Evolutionary conservation across 169 alveolate genomes (phyloP), one percentile per base, ranked within the genome.

Genomic region (Cryptosporidium ryanae): DNA sequence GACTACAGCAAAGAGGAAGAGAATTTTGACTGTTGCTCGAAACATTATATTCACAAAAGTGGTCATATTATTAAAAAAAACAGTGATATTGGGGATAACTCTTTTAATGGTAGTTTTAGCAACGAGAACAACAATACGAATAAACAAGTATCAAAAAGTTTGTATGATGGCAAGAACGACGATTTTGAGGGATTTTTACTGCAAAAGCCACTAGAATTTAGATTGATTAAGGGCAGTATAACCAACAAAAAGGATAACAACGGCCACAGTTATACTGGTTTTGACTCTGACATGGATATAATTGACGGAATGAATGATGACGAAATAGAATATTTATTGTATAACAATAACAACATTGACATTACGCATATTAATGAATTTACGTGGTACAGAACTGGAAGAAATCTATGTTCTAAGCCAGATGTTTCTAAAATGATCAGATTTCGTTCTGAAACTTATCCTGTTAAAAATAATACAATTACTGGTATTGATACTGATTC

Each of bases 321-420:
- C 4, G 87, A 76, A 10, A 68, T 68, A 50, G 66, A 55, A 32
- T 68, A 68, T 38, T 76, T 38, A 21, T 76, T 43, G n/a, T 61
- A 55, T 5, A 43, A 61, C 23, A 38, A 44, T n/a, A 17, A 31
- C 7, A 61, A n/a, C 12, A 23, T 38, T 13, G 64, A 55, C 0
- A 44, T 76, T 10, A 46, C 76, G 17, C 61, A 76, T 61, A 61
- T 55, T 43, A 38, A 61, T 48, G 87, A 76, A 49, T 46, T 76
- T 61, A 59, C 25, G 29, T 76, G 87, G 87, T 55, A 67, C 7
- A 76, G 87, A 61, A 50, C 46, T 0, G 87, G 87, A 46, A 76
- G 71, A 44, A 76, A 71, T 48, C 46, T 76, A 43, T 76, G 87
- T 48, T 38, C 87, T 3, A 76, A 76, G 7, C 87, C 87, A 7